Evolutionary conservation across 208 protist species (phyloP).

Genomic region (Leishmania martiniquensis): DNA sequence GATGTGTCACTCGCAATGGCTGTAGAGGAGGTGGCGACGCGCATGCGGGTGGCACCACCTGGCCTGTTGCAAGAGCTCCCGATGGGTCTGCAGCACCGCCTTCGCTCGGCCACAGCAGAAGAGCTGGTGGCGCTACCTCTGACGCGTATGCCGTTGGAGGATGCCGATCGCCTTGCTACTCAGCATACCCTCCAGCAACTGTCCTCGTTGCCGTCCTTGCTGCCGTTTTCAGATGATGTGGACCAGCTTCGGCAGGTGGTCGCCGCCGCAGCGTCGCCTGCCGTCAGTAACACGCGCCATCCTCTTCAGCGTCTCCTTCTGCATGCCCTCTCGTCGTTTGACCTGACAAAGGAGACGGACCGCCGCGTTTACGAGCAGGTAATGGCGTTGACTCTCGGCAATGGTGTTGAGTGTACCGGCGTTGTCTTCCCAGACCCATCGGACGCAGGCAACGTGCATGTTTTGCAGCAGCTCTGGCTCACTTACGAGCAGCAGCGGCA

Average conservation of each 20-base stretch:
- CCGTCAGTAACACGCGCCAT: neutral
- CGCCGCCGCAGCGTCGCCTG: neutral
- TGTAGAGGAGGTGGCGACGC: slow-evolving; percentile 35
- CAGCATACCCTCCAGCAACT: slow-evolving; percentile 9
- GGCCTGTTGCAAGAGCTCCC: slow-evolving; percentile 40
- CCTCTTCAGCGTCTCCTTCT: slow-evolving; percentile 27
- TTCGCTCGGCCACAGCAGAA: slow-evolving; percentile 40
- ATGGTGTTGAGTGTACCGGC: slow-evolving; percentile 61
- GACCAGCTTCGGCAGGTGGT: slow-evolving; percentile 16
- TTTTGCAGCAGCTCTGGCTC: slow-evolving; percentile 56
- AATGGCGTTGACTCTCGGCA: slow-evolving; percentile 45
- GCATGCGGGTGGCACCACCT: slow-evolving; percentile 21
- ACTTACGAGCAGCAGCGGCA: slow-evolving; percentile 36
- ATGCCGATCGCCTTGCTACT: slow-evolving; percentile 29
- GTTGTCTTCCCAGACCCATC: slow-evolving; percentile 61
- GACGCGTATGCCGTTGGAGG: slow-evolving; percentile 30
- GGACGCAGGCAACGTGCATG: slow-evolving; percentile 33
- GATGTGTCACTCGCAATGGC: slow-evolving; percentile 44
- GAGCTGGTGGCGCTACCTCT: slow-evolving; percentile 70
- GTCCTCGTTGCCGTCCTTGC: neutral
- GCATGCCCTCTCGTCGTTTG: slow-evolving; percentile 12
- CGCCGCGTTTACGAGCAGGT: slow-evolving; percentile 26
- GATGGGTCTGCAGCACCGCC: slow-evolving; percentile 48
- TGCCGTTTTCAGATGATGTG: slow-evolving; percentile 6
- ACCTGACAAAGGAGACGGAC: slow-evolving; percentile 13